Evolutionary conservation across 1,139 yeast genomes (phyloP), one percentile per base, ranked within the genome.

Genomic region (Hemisphaericaspora subhashii): DNA sequence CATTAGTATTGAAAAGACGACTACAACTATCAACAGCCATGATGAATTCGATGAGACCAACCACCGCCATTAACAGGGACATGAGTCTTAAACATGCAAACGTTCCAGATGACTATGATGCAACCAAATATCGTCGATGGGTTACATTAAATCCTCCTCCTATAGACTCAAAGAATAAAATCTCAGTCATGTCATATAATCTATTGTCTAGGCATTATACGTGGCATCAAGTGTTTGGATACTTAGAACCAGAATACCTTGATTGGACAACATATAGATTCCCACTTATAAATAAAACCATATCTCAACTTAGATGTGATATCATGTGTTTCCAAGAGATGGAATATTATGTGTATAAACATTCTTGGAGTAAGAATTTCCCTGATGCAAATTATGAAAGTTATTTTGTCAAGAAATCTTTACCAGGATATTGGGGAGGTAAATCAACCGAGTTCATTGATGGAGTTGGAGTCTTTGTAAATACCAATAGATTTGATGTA

Each of bases 281-380:
- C 39, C 62, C 66, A 2, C 54, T 77, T 30, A 51, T 79, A 28
- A 71, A 72, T 42, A 48, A 58, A 30, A 62, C 65, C 14, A 58
- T 77, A 37, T 41, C 47, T 3, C 70, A 64, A 35, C 56, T 79
- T 29, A 51, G 65, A 29, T 66, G 79, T 27, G 84, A 79, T 50
- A 70, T 79, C 12, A 74, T 79, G 77, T 79, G 83, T 49, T 68
- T 79, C 46, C 84, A 79, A 51, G 84, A 79, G 56, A 64, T 79
- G 72, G 83, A 80, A 33, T 60, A 62, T 24, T 58, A 59, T 17
- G 63, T 74, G n/a, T 79, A 76, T 47, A 43, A 62, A 11, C 53
- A 57, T 6, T 62, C 58, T 37, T 79, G 84, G 84, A 53, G 61
- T 34, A 27, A 44, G 11, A 29, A 42, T 14, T 56, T 59, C 42